Conservation (phyloP, 208 protist species). For the Trypanosoma caninum region DNA sequence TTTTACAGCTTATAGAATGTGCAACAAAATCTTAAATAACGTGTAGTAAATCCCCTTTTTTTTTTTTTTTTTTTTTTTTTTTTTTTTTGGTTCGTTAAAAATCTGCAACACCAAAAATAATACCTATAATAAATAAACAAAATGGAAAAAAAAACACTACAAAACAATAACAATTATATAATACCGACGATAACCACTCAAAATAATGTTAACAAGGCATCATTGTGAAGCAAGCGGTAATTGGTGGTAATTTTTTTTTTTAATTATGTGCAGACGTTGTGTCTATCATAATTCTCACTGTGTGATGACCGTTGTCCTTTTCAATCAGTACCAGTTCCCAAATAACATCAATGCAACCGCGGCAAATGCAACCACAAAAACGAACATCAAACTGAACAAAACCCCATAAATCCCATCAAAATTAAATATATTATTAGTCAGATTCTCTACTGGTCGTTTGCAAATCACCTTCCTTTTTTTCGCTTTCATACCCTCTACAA, state of each 20-base stretch:
- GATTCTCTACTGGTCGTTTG: neutral
- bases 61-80: no score
- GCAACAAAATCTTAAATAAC: no score
- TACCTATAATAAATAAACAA: neutral
- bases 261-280: no score
- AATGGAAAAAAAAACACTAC: neutral
- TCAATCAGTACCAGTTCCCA: slow-evolving; percentile 2
- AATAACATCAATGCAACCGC: neutral
- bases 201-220: no score
- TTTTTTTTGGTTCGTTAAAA: no score
- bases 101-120: neutral
- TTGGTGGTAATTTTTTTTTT: no score
- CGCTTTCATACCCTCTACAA: neutral
- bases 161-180: neutral
- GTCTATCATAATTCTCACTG: no score
- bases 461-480: slow-evolving; percentile 71
- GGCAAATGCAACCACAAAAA: neutral
- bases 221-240: no score
- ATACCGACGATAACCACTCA: no score
- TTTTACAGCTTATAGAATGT: no score
- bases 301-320: no score
- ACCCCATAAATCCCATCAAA: neutral
- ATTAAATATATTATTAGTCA: neutral
- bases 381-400: neutral
- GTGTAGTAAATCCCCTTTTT: no score